A percentile compares a stretch with the other conserved stretches of the same genome.
These are phyloP conservation scores for Fusarium denticulatum DNA, from an alignment of 2,329 filamentous ascomycete genomes.

Conservation along the genomic window DNA sequence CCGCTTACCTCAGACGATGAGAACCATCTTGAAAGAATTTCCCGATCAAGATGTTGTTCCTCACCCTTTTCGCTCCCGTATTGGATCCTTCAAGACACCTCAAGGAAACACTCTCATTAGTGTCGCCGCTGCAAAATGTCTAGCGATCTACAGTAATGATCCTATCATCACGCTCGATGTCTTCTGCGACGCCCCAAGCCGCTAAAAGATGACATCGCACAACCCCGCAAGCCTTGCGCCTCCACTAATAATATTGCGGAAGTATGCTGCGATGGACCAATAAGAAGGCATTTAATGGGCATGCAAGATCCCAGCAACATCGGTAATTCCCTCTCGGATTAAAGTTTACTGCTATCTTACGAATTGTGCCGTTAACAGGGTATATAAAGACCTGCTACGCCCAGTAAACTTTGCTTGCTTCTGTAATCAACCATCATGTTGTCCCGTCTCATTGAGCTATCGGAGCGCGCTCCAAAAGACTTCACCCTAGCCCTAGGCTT, in stretches of 20 bases:
- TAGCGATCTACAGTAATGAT: no score
- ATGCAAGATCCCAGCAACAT: background rate
- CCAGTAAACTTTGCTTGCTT: no score
- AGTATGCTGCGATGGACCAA: background rate
- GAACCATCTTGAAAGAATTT: background rate
- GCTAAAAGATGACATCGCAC: background rate
- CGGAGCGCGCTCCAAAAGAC: background rate
- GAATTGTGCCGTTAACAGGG: accelerated
- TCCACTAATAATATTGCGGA: background rate
- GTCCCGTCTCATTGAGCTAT: background rate
- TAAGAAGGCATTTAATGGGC: accelerated
- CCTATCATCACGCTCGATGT: background rate
- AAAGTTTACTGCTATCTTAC: background rate
- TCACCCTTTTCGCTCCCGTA: background rate
- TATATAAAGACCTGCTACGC: background rate
- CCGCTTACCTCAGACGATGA: constrained; percentile 1
- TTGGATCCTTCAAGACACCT: background rate
- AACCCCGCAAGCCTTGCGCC: background rate
- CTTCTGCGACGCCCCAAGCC: background rate
- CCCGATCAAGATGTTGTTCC: accelerated
- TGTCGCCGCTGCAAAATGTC: accelerated
- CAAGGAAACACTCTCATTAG: accelerated
- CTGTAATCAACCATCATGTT: background rate
- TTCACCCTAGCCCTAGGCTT: background rate
- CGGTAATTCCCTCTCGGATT: background rate